Base-by-base conservation (phyloP, 2,329 filamentous ascomycete genomes). In the Metarhizium rileyi region DNA sequence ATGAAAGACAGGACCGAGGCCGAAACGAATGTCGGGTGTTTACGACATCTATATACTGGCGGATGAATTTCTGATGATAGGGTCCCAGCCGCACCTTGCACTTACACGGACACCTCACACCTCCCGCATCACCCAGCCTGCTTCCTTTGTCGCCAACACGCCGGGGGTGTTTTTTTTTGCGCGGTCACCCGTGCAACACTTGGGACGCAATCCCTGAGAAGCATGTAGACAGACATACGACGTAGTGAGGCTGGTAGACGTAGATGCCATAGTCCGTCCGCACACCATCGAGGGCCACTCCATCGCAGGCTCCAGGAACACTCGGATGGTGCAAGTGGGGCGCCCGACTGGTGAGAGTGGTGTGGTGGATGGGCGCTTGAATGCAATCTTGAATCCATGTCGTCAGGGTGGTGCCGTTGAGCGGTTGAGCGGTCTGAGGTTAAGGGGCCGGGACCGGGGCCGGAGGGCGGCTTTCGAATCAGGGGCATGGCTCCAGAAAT, bases 21-120 rank as follows among this genome's bases (percentile, higher is more conserved):
- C 23, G 22, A 9, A 3, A 6, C 26, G 4, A 22, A 27, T 28
- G 3, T 7, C 8, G 50, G 50, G 42, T 33, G 46, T n/a, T 35
- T 14, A 33, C 26, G 33, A 5, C 30, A 51, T 36, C 49, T 51
- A 51, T 51, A 51, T 51, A 51, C 38, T 25, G 20, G 38, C 38
- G n/a, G 12, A 14, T 9, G 12, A 25, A 9, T 12, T 25, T 20
- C n/a, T 20, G 6, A 42, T 12, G 7, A 40, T 20, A 14, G 5
- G 30, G 4, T 33, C 30, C 5, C 5, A 12, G 12, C 30, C 30
- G 9, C 2, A 33, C 38, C 20, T 25, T 23, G 38, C 8, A 42
- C 38, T 42, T 42, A 42, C 20, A 42, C 22, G 22, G 38, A 36
- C 33, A 36, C 8, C 8, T 16, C 33, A 14, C 33, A 36, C 9